A percentile compares a stretch with the other conserved stretches of the same genome.
These are phyloP conservation scores for Phanerochaete sordida DNA, from an alignment of 768 basidiomycete genomes.

Conservation along the genomic window DNA sequence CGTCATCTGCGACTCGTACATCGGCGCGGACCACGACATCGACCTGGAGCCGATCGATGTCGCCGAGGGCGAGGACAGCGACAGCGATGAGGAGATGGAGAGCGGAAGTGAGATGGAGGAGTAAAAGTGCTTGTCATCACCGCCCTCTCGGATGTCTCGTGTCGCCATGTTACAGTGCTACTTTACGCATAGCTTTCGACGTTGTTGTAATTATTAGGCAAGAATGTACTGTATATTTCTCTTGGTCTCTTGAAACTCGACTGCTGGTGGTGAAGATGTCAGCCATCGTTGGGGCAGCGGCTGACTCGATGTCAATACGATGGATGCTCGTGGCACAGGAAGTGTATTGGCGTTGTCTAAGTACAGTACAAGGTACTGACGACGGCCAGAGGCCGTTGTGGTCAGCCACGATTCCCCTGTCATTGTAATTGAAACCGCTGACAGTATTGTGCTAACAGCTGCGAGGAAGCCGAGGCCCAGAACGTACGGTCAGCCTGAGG, in stretches of 20 bases:
- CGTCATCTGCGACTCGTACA: constrained; percentile 90
- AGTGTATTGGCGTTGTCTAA: no score
- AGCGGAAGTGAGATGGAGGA: constrained; percentile 64
- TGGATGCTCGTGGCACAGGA: no score
- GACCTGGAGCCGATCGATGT: constrained; percentile 79
- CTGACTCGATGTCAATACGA: no score
- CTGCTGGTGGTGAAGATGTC: no score
- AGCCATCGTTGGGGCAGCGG: no score
- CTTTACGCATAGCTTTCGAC: background rate
- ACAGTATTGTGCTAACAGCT: no score
- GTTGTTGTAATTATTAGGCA: background rate
- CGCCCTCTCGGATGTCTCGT: background rate
- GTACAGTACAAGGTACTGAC: no score
- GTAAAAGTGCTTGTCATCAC: constrained; percentile 18
- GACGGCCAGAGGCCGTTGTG: no score
- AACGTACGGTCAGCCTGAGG: no score
- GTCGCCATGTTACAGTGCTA: background rate
- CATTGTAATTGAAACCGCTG: no score
- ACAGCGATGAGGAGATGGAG: constrained; percentile 73
- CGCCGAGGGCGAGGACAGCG: constrained; percentile 86
- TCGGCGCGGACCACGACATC: constrained; percentile 92
- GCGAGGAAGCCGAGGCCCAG: no score
- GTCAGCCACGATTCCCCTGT: no score
- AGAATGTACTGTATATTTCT: background rate
- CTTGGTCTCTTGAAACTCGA: background rate